Evolutionary conservation across 768 basidiomycete species (phyloP).

Genomic region (Boletellus ananas): DNA sequence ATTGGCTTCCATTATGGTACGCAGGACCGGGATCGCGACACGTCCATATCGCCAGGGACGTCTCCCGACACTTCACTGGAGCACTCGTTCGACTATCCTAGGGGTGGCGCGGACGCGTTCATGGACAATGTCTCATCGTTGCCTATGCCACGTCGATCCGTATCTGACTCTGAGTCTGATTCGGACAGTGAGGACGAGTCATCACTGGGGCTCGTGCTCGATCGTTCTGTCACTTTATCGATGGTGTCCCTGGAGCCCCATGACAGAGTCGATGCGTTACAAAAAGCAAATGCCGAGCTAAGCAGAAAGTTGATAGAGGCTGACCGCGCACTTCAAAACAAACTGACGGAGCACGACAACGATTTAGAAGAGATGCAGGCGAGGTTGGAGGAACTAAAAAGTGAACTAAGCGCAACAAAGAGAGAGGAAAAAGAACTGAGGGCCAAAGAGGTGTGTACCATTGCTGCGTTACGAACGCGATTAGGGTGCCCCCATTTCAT

Average conservation of each 20-base stretch:
- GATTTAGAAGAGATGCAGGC: constrained; percentile 79
- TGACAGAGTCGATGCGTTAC: constrained; percentile 72
- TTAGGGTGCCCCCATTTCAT: neutral
- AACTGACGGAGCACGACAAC: constrained; percentile 72
- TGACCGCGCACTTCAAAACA: constrained; percentile 62
- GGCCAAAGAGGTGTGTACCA: constrained; percentile 66
- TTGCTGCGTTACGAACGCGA: constrained; percentile 1
- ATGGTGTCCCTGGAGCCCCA: constrained; percentile 66
- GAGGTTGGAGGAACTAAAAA: constrained; percentile 70
- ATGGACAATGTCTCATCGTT: constrained; percentile 48
- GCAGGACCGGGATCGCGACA: constrained; percentile 34
- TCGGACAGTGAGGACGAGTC: constrained; percentile 47
- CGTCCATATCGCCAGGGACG: constrained; percentile 25
- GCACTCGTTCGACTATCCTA: constrained; percentile 36
- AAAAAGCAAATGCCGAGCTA: constrained; percentile 73
- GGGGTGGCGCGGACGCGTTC: constrained; percentile 38
- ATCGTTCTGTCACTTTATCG: constrained; percentile 56
- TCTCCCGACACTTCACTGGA: constrained; percentile 36
- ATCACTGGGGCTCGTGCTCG: constrained; percentile 55
- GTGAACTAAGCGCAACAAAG: constrained; percentile 74
- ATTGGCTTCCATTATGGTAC: constrained; percentile 42
- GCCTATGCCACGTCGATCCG: constrained; percentile 50
- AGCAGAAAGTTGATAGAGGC: constrained; percentile 70
- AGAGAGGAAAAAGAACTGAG: constrained; percentile 92
- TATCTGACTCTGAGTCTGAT: constrained; percentile 45